Base-by-base conservation (phyloP, 805 yeast species). In the Yamadazyma paraphyllophila region DNA sequence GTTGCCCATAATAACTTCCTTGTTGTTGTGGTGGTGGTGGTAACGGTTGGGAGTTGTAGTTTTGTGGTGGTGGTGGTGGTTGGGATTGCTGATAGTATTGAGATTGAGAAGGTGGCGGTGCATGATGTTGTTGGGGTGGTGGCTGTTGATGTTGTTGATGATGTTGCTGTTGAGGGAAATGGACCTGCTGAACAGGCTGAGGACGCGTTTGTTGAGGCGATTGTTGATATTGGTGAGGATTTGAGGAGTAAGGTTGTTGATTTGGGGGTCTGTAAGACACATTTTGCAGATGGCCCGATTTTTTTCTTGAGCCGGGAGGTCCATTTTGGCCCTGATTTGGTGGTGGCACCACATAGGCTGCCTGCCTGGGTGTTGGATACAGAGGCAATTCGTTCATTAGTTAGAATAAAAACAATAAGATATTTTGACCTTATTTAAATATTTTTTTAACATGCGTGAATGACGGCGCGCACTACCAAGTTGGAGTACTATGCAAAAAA, bases 351-450 rank as follows among this genome's bases (percentile, higher is more conserved):
- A 57, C 59, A 47, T 66, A 63, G 3, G 72, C 60, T 6, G 73
- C 74, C 57, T 72, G 75, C 42, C 64, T 71, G 2, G 77, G 77
- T 20, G 77, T 72, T 5, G 76, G 77, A 53, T 69, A 70, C 56
- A 62, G 55, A 16, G 77, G 77, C 52, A 72, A 59, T 31, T 72
- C 76, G 60, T 72, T 51, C 55, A 51, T 51, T 4, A 15, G 26
- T 20, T 20, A 20, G 24, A 20, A 20, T 20, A 20, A 20, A 20
- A 20, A 35, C 38, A 29, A 29, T 29, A 20, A 20, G 31, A 11
- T 4, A 29, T 29, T 29, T 29, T 29, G 13, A 9, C 31, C 13
- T 29, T 20, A 20, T 20, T 20, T 20, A 20, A 20, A 29, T 29
- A 11, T 11, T 29, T 29, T n/a, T 29, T 29, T 29, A n/a, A 9